A percentile compares a stretch with the other conserved stretches of the same genome.
Evolutionary conservation across 805 yeast species (phyloP).

Genomic region (Debaryomyces hansenii): DNA sequence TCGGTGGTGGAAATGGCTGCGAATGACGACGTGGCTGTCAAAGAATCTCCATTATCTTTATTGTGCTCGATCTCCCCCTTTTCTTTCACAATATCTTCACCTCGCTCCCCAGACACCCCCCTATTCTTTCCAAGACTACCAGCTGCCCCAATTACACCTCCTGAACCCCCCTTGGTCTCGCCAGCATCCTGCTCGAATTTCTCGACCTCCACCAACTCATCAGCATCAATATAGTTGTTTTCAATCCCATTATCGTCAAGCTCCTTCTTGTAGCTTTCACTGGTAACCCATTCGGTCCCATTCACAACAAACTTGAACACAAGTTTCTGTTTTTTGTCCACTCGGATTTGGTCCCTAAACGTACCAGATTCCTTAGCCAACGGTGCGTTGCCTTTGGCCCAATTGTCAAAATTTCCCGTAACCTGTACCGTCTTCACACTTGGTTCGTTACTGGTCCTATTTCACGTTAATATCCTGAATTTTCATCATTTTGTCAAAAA

Average conservation of each 20-base stretch:
- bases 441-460: slow-evolving; percentile 11
- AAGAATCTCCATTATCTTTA: slow-evolving; percentile 21
- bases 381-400: slow-evolving; percentile 28
- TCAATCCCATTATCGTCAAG: slow-evolving; percentile 35
- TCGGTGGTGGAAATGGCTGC: slow-evolving; percentile 36
- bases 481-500: not conserved
- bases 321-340: slow-evolving; percentile 22
- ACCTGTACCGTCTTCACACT: slow-evolving; percentile 26
- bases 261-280: slow-evolving; percentile 20
- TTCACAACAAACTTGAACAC: slow-evolving; percentile 40
- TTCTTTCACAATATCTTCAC: not conserved
- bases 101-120: not conserved
- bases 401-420: slow-evolving; percentile 43
- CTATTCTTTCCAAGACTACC: slow-evolving; percentile 2
- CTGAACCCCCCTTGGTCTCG: not conserved
- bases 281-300: slow-evolving; percentile 31
- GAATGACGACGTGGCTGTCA: slow-evolving; percentile 34
- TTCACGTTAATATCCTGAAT: slow-evolving; percentile 2
- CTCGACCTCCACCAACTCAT: slow-evolving; percentile 21
- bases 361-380: slow-evolving; percentile 12
- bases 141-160: not conserved
- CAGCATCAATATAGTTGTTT: slow-evolving; percentile 32
- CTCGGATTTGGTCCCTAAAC: slow-evolving; percentile 21
- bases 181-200: slow-evolving; percentile 18
- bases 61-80: not conserved